Evolutionary conservation across 23 red algal species (phyloP), one percentile per base, ranked within the genome.

Genomic region (Gracilaria caudata): DNA sequence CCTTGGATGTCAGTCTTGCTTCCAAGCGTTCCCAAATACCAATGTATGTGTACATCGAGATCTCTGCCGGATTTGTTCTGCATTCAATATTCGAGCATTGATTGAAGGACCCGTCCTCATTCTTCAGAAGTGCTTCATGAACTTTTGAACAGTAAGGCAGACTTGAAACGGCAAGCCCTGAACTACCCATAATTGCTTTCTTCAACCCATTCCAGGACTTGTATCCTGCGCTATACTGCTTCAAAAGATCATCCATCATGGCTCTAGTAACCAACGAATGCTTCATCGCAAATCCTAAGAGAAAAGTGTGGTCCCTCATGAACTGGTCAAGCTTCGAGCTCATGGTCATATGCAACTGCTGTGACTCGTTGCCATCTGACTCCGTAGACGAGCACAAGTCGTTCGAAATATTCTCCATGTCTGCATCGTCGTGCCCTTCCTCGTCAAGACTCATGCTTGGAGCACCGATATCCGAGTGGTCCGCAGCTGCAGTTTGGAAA

Each of bases 161-260:
- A 7, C 10, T 40, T 34, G 29, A 5, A 2, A 71, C 34, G 10
- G 23, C 39, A 21, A 39, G 60, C 12, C 25, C 60, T 1, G 60
- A 65, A 10, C 65, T 9, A 21, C 21, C 10, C 0, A 71, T 3
- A 3, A 38, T 5, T 13, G 65, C 32, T 28, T n/a, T 36, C 40
- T 20, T 3, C 2, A 71, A 14, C 23, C 33, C 65, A 13, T 71
- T 39, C 4, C 34, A 71, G 0, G 65, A 71, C 6, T 19, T 65
- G 25, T 28, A 65, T 23, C 7, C 60, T 11, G 60, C 24, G 20
- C 23, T 30, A 65, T 33, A 30, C 60, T 65, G 12, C 1, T 1
- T 35, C 26, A 65, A 4, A 71, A 71, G 14, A 23, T 38, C 32
- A 71, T 36, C 32, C 65, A 71, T 71, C 65, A 65, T 71, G 2